Conservation (phyloP, 2,329 filamentous ascomycete genomes). For the Ciborinia camelliae region DNA sequence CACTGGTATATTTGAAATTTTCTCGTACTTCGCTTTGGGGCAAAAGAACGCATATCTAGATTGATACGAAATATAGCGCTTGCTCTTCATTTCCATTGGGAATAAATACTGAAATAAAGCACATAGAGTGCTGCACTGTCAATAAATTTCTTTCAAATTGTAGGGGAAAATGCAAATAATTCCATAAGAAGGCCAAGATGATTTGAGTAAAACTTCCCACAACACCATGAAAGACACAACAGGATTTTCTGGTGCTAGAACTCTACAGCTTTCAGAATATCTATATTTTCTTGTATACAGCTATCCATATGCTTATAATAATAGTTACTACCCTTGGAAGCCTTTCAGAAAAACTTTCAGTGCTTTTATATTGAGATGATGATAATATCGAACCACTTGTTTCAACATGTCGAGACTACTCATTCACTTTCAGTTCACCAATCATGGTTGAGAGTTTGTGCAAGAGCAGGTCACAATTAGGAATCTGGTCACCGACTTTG, state of each 20-base stretch:
- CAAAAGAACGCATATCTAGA: no score
- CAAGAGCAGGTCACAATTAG: background rate
- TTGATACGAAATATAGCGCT: background rate
- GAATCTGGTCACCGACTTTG: background rate
- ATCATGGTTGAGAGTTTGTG: background rate
- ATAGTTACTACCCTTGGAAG: background rate
- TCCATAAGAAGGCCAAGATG: background rate
- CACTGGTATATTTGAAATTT: background rate
- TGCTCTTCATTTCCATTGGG: background rate
- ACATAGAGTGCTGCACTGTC: background rate
- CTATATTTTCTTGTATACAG: background rate
- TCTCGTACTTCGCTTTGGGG: no score
- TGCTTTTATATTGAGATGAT: background rate
- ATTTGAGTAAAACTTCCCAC: background rate
- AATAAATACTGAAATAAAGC: background rate
- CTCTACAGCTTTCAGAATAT: background rate
- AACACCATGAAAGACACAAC: background rate
- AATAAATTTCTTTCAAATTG: background rate
- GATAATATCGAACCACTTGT: background rate
- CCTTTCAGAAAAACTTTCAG: no score
- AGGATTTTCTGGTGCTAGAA: background rate
- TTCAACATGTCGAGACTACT: background rate
- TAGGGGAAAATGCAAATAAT: background rate
- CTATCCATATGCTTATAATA: background rate
- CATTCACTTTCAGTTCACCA: conserved; percentile 1